Percentiles rank a stretch among this genome's conserved stretches.
These are phyloP conservation scores for Pestalotiopsis sp. DNA, from an alignment of 2,329 filamentous ascomycete species.

Conservation along the genomic window DNA sequence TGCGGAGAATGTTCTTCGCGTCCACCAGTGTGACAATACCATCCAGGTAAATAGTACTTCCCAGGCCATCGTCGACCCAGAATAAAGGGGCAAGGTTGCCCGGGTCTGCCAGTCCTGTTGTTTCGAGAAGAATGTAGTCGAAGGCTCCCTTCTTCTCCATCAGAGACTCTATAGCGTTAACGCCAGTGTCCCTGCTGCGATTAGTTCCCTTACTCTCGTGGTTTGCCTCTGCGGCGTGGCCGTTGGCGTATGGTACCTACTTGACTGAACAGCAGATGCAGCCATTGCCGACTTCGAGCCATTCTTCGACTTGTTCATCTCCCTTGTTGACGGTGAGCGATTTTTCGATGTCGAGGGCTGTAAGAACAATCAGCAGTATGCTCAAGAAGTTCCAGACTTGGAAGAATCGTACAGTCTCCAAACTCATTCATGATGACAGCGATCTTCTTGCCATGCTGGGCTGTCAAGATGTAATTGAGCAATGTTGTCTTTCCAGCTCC, in stretches of 20 bases:
- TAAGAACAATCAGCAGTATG: background rate
- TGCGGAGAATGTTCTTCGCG: constrained; percentile 85
- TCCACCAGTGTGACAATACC: constrained; percentile 96
- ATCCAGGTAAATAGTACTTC: constrained; percentile 93
- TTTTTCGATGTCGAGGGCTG: constrained; percentile 92
- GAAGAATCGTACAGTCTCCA: constrained; percentile 68
- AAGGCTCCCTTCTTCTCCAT: constrained; percentile 94
- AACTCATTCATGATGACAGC: constrained; percentile 97
- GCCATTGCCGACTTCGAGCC: constrained; percentile 93
- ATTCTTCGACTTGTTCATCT: constrained; percentile 83
- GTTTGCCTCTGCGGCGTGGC: background rate
- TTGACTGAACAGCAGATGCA: constrained; percentile 99
- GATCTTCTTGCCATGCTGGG: constrained; percentile 95
- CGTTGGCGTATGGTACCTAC: constrained; percentile 39
- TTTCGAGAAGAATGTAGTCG: constrained; percentile 97
- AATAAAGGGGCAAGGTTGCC: constrained; percentile 95
- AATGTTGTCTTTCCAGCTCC: constrained; percentile 95
- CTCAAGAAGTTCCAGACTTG: background rate
- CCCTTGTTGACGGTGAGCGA: constrained; percentile 87
- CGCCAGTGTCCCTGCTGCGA: constrained; percentile 72
- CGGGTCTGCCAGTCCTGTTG: constrained; percentile 90
- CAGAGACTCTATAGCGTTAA: constrained; percentile 90
- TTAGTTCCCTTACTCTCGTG: constrained; percentile 22
- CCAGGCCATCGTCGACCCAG: constrained; percentile 95
- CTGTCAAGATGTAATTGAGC: constrained; percentile 92